A percentile compares a stretch with the other conserved stretches of the same genome.
Conservation (phyloP, 1,284 basidiomycete species). For the Stereum hirsutum region DNA sequence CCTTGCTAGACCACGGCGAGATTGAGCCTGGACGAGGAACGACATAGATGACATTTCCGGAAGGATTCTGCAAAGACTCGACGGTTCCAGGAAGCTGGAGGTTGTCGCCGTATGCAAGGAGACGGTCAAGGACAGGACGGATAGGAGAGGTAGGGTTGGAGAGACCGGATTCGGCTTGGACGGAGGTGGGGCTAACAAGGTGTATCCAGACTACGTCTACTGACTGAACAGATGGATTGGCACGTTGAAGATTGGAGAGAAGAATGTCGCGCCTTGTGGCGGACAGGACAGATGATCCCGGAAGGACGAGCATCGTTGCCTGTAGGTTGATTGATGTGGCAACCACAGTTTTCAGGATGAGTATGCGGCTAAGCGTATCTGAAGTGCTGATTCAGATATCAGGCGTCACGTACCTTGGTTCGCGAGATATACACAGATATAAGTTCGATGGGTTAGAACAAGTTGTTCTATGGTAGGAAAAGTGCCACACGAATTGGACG, state of each 20-base stretch:
- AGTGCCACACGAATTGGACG: no score
- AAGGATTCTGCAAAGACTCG: conserved; percentile 26
- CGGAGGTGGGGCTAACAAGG: conserved; percentile 61
- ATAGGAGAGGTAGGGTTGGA: conserved; percentile 32
- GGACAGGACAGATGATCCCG: conserved; percentile 69
- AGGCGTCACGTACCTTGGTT: no score
- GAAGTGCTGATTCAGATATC: no score
- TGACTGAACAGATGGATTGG: conserved; percentile 45
- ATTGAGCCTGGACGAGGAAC: conserved; percentile 76
- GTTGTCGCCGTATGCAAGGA: conserved; percentile 88
- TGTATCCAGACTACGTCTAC: conserved; percentile 87
- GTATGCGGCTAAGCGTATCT: no score
- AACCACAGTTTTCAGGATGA: no score
- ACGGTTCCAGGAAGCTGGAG: conserved; percentile 39
- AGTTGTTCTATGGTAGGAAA: no score
- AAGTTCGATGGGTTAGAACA: no score
- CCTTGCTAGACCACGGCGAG: conserved; percentile 96
- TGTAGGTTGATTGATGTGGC: conserved; percentile 25
- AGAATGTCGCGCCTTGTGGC: conserved; percentile 63
- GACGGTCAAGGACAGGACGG: conserved; percentile 54
- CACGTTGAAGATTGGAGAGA: conserved; percentile 52
- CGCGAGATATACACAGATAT: no score
- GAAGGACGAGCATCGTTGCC: conserved; percentile 51
- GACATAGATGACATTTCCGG: conserved; percentile 60
- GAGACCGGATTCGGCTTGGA: conserved; percentile 40